Base-by-base conservation (phyloP, 495 filamentous ascomycete species). In the Aspergillus diversus region DNA sequence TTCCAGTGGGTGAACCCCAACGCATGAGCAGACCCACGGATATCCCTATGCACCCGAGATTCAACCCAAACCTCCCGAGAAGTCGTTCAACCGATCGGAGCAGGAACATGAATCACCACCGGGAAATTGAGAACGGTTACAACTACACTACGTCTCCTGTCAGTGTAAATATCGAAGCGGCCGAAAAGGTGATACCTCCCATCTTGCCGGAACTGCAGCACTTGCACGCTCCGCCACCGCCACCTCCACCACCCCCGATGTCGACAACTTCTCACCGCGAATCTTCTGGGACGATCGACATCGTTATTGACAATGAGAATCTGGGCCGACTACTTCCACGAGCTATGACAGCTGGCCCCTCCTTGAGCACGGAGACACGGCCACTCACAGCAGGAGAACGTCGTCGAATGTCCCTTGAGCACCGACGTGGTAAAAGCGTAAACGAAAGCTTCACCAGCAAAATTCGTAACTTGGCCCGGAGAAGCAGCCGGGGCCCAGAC, bases 161-260 rank as follows among this genome's bases (percentile, higher is more conserved):
- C 7, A 73, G 74, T 15, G 71, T 83, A 12, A 86, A 87, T 73
- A 89, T 96, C 61, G 87, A 91, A 69, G 85, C 85, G 1, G 77
- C 92, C 34, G 75, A 77, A 47, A 66, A 74, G 9, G 68, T 69
- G 71, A 83, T 73, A 76, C 87, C 89, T 11, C 87, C 87, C 11
- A 83, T 96, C 34, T 80, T 97, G 43, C 87, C 88, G 55, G 90
- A 97, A 65, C 84, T 96, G n/a, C 90, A 92, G 70, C 92, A 97
- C 75, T 83, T 97, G 8, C 87, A 87, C 33, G 79, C 90, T 4
- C 88, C 88, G 1, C 90, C 82, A 42, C 84, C 85, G 55, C 85
- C 75, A 56, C 88, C 83, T 64, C 82, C 76, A 42, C 77, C 73
- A 33, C 69, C 66, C 39, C 62, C 72, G 16, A 55, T 68, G 2